A percentile compares a stretch with the other conserved stretches of the same genome.
phyloP scores from a whole-genome alignment of 1,284 basidiomycete genomes.

The Athelia psychrophila region DNA sequence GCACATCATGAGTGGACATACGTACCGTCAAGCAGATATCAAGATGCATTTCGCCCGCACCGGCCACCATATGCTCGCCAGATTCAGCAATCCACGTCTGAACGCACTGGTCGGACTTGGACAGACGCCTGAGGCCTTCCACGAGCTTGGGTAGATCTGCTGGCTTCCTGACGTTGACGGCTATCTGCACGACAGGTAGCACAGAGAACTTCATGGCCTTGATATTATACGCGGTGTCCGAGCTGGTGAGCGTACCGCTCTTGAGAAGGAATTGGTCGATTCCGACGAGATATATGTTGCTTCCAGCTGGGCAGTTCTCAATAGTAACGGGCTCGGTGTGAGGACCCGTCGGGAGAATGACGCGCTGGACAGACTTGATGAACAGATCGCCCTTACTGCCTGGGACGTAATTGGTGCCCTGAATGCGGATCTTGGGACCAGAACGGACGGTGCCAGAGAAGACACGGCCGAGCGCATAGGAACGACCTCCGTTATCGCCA shows the following conservation, averaged over 20 bases:
- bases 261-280: slow-evolving; percentile 99
- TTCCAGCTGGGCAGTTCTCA: slow-evolving; percentile 98
- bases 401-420: slow-evolving; percentile 98
- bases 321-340: slow-evolving; percentile 98
- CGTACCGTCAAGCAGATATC: slow-evolving; percentile 97
- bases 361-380: slow-evolving; percentile 98
- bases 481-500: slow-evolving; percentile 99
- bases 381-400: slow-evolving; percentile 99
- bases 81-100: slow-evolving; percentile 93
- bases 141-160: slow-evolving; percentile 99
- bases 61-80: slow-evolving; percentile 99
- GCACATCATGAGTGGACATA: background rate
- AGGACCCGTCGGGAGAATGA: slow-evolving; percentile 99
- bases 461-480: slow-evolving; percentile 99
- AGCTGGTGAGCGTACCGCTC: slow-evolving; percentile 96
- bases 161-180: slow-evolving; percentile 99
- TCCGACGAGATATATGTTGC: slow-evolving; percentile 99
- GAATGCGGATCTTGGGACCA: slow-evolving; percentile 99
- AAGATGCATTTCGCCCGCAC: slow-evolving; percentile 98
- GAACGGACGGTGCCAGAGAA: slow-evolving; percentile 98
- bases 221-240: slow-evolving; percentile 99
- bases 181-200: slow-evolving; percentile 98
- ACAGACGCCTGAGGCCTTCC: slow-evolving; percentile 99
- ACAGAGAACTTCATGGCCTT: slow-evolving; percentile 99
- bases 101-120: slow-evolving; percentile 99